These are phyloP conservation scores for Phytophthora sp. DNA, from an alignment of 352 stramenopile genomes.

Conservation along the genomic window DNA sequence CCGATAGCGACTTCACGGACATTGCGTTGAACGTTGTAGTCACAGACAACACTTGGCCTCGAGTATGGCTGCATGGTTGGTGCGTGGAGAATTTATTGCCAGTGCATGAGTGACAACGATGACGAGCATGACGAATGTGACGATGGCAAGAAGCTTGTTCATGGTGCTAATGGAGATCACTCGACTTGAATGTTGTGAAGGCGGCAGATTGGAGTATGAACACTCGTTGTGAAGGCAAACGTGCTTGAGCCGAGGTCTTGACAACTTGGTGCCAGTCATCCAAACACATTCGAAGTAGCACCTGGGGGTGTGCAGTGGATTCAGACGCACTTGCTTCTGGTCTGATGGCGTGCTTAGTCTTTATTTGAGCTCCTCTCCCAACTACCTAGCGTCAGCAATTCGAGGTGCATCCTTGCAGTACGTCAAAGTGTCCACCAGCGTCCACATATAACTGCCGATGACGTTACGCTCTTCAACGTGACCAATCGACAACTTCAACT, in stretches of 20 bases:
- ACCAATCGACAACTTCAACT: conserved; percentile 15
- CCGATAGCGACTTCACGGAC: too few species aligned
- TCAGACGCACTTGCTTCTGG: too few species aligned
- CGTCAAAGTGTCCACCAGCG: neutral
- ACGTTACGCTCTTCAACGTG: neutral
- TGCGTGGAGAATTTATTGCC: neutral
- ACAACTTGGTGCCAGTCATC: too few species aligned
- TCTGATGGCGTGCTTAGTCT: neutral
- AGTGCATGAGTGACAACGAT: neutral
- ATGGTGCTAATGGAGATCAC: neutral
- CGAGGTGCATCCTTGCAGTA: neutral
- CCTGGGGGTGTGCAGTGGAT: neutral
- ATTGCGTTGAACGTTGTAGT: too few species aligned
- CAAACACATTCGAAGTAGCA: too few species aligned
- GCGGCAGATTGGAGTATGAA: conserved; percentile 13
- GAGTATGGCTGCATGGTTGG: neutral
- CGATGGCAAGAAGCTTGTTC: conserved; percentile 4
- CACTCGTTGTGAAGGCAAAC: neutral
- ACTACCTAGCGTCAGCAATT: conserved; percentile 18
- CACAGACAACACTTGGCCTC: conserved; percentile 25
- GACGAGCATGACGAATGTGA: neutral
- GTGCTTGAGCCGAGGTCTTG: too few species aligned
- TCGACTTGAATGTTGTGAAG: neutral
- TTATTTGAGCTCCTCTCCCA: neutral
- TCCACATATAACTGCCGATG: neutral